These are phyloP conservation scores for Ballota nigra DNA, from an alignment of 257 asterid genomes.

Conservation along the genomic window DNA sequence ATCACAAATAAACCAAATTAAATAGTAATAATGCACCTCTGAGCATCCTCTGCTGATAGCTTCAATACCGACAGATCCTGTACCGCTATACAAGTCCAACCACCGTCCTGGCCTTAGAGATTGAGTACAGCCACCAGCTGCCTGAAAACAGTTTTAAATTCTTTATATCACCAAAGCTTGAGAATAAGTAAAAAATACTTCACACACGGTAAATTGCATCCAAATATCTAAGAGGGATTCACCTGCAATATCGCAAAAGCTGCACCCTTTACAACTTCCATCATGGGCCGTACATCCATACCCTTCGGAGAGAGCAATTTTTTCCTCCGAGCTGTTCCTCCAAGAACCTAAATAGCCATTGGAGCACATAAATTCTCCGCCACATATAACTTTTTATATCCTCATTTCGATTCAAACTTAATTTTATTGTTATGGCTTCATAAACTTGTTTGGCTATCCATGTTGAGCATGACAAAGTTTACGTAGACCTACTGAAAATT, in stretches of 20 bases:
- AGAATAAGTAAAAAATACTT: neutral
- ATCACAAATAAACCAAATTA: neutral
- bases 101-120: constrained; percentile 91
- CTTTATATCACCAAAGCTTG: neutral
- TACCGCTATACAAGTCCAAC: constrained; percentile 97
- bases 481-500: neutral
- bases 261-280: constrained; percentile 98
- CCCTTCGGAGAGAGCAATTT: constrained; percentile 94
- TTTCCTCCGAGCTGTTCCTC: constrained; percentile 89
- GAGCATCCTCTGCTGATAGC: constrained; percentile 98
- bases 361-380: neutral
- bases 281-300: constrained; percentile 97
- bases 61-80: constrained; percentile 98
- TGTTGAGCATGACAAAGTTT: neutral
- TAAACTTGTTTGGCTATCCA: neutral
- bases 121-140: constrained; percentile 90
- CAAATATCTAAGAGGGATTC: constrained; percentile 12
- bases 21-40: constrained; percentile 45
- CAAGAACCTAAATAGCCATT: constrained; percentile 69
- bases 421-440: neutral
- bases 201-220: constrained; percentile 9
- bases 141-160: constrained; percentile 41
- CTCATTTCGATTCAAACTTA: neutral
- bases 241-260: constrained; percentile 94
- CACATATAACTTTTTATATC: neutral